A percentile compares a stretch with the other conserved stretches of the same genome.
Conservation (phyloP, 192 early-diverging fungal genomes). For the Entomortierella parvispora region DNA sequence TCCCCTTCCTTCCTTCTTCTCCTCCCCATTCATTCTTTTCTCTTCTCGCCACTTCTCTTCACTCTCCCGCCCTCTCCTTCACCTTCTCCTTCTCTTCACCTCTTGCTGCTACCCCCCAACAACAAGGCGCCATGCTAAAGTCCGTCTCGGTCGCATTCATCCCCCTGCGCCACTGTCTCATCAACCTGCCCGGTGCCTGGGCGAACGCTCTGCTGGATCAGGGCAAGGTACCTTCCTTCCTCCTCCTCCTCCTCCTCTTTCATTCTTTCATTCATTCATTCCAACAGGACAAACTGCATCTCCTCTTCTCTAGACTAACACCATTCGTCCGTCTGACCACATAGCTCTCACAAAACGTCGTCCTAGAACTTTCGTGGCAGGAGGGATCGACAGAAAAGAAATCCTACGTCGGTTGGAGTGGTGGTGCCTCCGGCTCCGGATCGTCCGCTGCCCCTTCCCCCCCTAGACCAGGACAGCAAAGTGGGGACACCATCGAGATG, state of each 20-base stretch:
- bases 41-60: not conserved
- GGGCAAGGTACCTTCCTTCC: conserved; percentile 64
- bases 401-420: conserved; percentile 75
- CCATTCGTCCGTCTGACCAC: not conserved
- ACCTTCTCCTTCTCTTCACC: not conserved
- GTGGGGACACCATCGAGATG: conserved; percentile 69
- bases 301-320: not conserved
- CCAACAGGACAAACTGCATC: not conserved
- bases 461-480: conserved; percentile 36
- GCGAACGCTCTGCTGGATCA: conserved; percentile 73
- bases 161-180: conserved; percentile 73
- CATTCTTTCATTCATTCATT: not conserved
- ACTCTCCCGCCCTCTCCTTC: not conserved
- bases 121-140: conserved; percentile 60
- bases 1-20: not conserved
- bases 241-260: not conserved
- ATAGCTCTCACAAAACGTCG: conserved; percentile 68
- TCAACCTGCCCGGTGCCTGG: conserved; percentile 82
- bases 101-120: not conserved
- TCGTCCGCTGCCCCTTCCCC: conserved; percentile 39
- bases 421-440: conserved; percentile 54
- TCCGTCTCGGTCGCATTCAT: conserved; percentile 70
- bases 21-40: not conserved
- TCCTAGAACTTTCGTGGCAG: conserved; percentile 65
- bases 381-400: conserved; percentile 53